phyloP scores from a whole-genome alignment of 2,329 filamentous ascomycete genomes.

The Truncatella angustata region DNA sequence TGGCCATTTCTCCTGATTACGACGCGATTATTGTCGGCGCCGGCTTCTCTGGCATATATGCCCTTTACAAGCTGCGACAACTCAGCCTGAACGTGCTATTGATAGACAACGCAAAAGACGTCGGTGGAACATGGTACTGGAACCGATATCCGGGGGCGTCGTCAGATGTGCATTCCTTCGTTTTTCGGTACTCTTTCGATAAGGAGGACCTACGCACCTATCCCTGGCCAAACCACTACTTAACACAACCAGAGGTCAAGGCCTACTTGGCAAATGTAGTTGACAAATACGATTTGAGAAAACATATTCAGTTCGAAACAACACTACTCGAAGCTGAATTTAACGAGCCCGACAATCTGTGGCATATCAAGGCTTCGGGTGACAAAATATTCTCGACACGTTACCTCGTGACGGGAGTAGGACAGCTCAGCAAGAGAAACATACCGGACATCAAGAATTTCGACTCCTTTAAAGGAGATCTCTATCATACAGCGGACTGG shows the following conservation, averaged over 20 bases:
- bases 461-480: no score
- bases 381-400: not conserved
- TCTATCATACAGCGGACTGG: not conserved
- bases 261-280: not conserved
- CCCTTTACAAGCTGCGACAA: no score
- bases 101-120: constrained; percentile 2
- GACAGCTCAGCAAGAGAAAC: no score
- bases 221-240: not conserved
- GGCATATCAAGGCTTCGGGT: not conserved
- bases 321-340: not conserved
- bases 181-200: not conserved
- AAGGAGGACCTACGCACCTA: not conserved
- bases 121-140: not conserved
- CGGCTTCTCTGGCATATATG: not conserved
- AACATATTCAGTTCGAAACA: not conserved
- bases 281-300: not conserved
- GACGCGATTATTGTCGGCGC: no score
- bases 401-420: not conserved
- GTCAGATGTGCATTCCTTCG: not conserved
- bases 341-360: not conserved
- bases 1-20: no score
- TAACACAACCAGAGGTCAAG: constrained; percentile 1
- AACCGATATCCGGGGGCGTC: not conserved
- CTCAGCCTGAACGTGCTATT: not conserved
- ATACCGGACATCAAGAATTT: no score